Percentiles rank a stretch among this genome's conserved stretches.
Conservation (phyloP, 495 filamentous ascomycete species). For the Penicillium pulvis region DNA sequence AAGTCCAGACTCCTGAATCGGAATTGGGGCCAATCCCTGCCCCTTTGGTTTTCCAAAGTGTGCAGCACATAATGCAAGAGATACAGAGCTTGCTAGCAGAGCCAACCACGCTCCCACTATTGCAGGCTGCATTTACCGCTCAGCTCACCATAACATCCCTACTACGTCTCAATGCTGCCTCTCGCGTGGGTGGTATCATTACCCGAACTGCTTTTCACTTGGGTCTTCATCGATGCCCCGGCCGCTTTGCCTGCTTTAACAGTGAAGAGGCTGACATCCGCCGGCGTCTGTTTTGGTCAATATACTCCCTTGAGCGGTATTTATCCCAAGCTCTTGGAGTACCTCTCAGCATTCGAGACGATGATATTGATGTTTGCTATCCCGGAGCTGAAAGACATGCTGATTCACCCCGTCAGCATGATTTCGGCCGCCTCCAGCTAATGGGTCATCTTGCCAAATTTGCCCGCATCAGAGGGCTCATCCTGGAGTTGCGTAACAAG, state of each 20-base stretch:
- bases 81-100: constrained; percentile 37
- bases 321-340: constrained; percentile 51
- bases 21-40: constrained; percentile 30
- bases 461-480: constrained; percentile 42
- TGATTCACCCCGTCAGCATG: neutral
- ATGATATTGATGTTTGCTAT: constrained; percentile 56
- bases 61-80: constrained; percentile 40
- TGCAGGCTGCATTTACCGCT: constrained; percentile 48
- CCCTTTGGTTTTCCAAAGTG: constrained; percentile 37
- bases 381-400: constrained; percentile 40
- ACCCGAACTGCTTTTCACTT: constrained; percentile 50
- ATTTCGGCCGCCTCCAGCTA: constrained; percentile 32
- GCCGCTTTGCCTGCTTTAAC: constrained; percentile 43
- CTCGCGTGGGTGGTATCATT: constrained; percentile 48
- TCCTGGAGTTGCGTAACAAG: constrained; percentile 50
- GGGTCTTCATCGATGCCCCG: constrained; percentile 52
- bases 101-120: constrained; percentile 37
- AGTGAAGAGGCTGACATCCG: constrained; percentile 40
- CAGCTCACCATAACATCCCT: constrained; percentile 50
- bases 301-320: constrained; percentile 52
- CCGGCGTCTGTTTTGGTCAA: constrained; percentile 51
- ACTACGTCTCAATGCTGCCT: constrained; percentile 50
- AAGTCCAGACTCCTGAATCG: constrained; percentile 15
- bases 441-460: constrained; percentile 45
- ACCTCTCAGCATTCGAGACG: constrained; percentile 52